Conservation (phyloP, 768 basidiomycete genomes). For the Auricularia auricula-judae region DNA sequence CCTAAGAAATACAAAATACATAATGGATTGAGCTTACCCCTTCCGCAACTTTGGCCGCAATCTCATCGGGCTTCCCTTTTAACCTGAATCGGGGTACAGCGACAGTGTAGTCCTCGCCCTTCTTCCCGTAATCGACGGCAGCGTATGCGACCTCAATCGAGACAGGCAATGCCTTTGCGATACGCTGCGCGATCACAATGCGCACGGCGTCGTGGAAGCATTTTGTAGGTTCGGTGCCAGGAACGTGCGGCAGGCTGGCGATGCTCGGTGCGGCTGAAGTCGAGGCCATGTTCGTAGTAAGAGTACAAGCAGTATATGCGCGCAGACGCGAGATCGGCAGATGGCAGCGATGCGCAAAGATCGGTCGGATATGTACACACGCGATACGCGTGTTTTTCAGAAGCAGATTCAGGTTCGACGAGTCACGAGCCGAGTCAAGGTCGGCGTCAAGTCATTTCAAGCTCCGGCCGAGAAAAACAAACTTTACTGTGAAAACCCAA, state of each 20-base stretch:
- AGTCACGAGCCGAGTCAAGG: too few relatives aligned
- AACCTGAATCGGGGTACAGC: slow-evolving; percentile 87
- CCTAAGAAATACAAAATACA: background rate
- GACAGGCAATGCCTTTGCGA: slow-evolving; percentile 58
- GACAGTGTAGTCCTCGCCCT: slow-evolving; percentile 87
- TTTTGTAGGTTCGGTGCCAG: slow-evolving; percentile 48
- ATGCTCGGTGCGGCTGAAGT: background rate
- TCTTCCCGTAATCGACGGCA: slow-evolving; percentile 85
- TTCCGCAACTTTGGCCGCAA: slow-evolving; percentile 61
- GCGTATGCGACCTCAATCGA: slow-evolving; percentile 68
- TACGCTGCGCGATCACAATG: slow-evolving; percentile 63
- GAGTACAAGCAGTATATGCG: too few relatives aligned
- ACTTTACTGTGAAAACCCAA: too few relatives aligned
- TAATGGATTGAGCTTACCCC: slow-evolving; percentile 40
- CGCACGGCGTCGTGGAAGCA: slow-evolving; percentile 69
- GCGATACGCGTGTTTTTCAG: too few relatives aligned
- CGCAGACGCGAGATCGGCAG: too few relatives aligned
- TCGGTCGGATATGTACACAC: background rate
- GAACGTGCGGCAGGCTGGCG: slow-evolving; percentile 24
- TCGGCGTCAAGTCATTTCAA: too few relatives aligned
- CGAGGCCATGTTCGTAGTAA: background rate
- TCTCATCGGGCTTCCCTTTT: slow-evolving; percentile 69
- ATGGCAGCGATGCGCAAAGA: too few relatives aligned
- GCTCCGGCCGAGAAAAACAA: too few relatives aligned
- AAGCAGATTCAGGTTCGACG: too few relatives aligned